These are phyloP conservation scores for Talaromyces marneffei DNA, from an alignment of 2,329 filamentous ascomycete genomes.

Conservation along the genomic window DNA sequence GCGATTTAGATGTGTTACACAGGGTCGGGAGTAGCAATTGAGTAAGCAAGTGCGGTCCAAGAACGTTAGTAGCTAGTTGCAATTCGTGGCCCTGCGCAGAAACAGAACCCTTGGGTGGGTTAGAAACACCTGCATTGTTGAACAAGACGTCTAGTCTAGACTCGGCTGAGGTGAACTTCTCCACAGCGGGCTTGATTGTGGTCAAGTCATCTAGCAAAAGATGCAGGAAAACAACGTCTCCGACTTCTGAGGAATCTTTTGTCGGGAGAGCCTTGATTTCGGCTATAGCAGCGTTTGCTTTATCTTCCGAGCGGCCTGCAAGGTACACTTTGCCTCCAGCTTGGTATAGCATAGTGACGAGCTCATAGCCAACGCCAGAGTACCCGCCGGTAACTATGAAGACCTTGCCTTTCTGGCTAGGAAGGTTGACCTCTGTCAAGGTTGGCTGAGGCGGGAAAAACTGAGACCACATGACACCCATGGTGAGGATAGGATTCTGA, in stretches of 20 bases:
- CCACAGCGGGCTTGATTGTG: conserved; percentile 35
- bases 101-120: conserved; percentile 21
- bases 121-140: conserved; percentile 39
- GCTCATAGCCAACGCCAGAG: conserved; percentile 37
- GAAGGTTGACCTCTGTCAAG: conserved; percentile 20
- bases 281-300: conserved; percentile 43
- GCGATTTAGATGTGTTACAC: conserved; percentile 21
- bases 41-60: conserved; percentile 36
- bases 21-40: conserved; percentile 31
- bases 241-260: not conserved
- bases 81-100: conserved; percentile 26
- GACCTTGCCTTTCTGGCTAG: conserved; percentile 30
- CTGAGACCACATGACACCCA: conserved; percentile 19
- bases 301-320: conserved; percentile 45
- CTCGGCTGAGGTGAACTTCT: conserved; percentile 35
- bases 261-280: conserved; percentile 36
- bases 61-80: conserved; percentile 34
- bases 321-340: conserved; percentile 53
- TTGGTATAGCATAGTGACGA: conserved; percentile 50
- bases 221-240: conserved; percentile 8
- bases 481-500: not conserved
- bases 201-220: conserved; percentile 36
- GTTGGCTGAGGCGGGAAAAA: conserved; percentile 19
- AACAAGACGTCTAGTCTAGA: conserved; percentile 40
- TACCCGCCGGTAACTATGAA: conserved; percentile 47